Evolutionary conservation across 495 filamentous ascomycete species (phyloP), one percentile per base, ranked within the genome.

Genomic region (Trichoderma virens): DNA sequence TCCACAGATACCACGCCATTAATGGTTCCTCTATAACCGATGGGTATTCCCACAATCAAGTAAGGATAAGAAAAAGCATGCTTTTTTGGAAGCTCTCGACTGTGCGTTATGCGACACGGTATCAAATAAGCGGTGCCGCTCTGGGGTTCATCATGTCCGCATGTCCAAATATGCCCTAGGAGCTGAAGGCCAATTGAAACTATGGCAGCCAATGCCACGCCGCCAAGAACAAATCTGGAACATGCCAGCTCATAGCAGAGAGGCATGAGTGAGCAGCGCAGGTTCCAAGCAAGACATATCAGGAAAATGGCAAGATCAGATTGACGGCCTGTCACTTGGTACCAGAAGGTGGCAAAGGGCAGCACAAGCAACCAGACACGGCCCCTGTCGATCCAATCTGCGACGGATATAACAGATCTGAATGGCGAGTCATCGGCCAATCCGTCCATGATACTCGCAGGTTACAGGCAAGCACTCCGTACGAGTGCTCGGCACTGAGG

Each of bases 41-140:
- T 76, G 3, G 88, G 89, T 62, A 90, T 77, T 5, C 88, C 88
- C 32, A 87, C 82, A 31, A 83, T 75, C 13, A 91, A 77, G 69
- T 88, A 86, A 4, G 87, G 85, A 70, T 89, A 89, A 13, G 76
- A 78, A 70, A 90, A 90, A 0, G 76, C 77, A 68, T 90, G 85
- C 65, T 79, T 84, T 65, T 82, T 77, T 1, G 87, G 89, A 66
- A 85, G 84, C 20, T 87, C 68, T 39, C 87, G 78, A 28, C 80
- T 74, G 71, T 90, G 88, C 18, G 77, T 83, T 14, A 86, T 89
- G 59, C 72, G 73, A 66, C 83, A 84, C 23, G 86, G 85, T 61
- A 90, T 85, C 13, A 88, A 64, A 27, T 51, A 25, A 5, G n/a
- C n/a, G n/a, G n/a, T n/a, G n/a, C n/a, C n/a, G n/a, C n/a, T n/a